Evolutionary conservation across 371 early-diverging fungal species (phyloP).

Genomic region (Nematocida sp.): DNA sequence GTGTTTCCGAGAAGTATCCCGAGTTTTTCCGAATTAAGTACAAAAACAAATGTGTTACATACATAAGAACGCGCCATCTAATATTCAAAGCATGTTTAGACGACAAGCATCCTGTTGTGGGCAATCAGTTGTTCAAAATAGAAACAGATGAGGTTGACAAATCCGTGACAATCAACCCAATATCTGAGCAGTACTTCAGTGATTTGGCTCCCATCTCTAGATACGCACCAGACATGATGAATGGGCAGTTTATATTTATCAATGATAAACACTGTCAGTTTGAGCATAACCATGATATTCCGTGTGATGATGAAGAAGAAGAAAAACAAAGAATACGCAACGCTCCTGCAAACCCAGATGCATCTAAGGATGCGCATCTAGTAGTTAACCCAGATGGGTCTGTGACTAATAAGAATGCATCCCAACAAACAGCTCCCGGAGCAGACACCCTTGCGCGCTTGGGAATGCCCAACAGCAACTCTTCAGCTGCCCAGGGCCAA

Average conservation of each 20-base stretch:
- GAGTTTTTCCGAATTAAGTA: not conserved
- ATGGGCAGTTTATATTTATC: conserved; percentile 22
- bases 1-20: not conserved
- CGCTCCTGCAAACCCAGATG: not conserved
- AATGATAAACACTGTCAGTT: conserved; percentile 42
- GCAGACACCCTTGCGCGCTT: too few species aligned
- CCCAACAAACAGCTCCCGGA: too few species aligned
- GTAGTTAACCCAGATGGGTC: too few species aligned
- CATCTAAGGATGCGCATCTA: too few species aligned
- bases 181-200: conserved; percentile 30
- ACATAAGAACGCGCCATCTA: too few species aligned
- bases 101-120: not conserved
- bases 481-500: too few species aligned
- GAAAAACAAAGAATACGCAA: not conserved
- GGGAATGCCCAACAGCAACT: too few species aligned
- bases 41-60: not conserved
- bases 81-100: not conserved
- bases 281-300: too few species aligned
- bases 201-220: conserved; percentile 29
- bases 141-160: not conserved
- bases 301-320: too few species aligned
- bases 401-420: too few species aligned
- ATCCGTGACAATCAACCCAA: not conserved
- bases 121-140: conserved; percentile 28
- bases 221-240: conserved; percentile 19